Percentiles rank a stretch among this genome's conserved stretches.
Evolutionary conservation across 225 moss, liverwort and hornwort genomes (phyloP).

Genomic region (Ulota crispa): DNA sequence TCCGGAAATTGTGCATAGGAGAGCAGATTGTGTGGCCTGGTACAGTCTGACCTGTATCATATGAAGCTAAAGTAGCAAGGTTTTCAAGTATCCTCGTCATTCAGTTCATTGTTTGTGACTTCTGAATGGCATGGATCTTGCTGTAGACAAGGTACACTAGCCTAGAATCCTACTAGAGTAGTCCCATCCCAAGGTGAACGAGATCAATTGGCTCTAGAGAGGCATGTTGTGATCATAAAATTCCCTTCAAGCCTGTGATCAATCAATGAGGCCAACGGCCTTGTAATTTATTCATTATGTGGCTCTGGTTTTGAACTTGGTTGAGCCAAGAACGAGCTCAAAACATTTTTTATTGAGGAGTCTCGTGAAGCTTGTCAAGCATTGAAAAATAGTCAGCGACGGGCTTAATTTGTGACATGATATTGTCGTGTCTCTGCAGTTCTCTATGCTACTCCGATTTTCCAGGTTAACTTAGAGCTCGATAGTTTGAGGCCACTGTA

Average conservation of each 20-base stretch:
- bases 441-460: neutral
- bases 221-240: constrained; percentile 10
- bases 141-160: neutral
- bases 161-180: neutral
- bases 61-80: constrained; percentile 11
- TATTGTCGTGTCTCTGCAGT: neutral
- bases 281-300: constrained; percentile 3
- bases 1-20: constrained; percentile 47
- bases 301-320: constrained; percentile 5
- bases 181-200: constrained; percentile 4
- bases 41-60: constrained; percentile 22
- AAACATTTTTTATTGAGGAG: neutral
- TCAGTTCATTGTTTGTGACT: neutral
- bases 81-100: constrained; percentile 10
- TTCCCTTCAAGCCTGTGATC: constrained; percentile 17
- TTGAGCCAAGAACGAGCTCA: neutral
- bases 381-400: neutral
- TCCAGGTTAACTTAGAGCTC: neutral
- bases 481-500: neutral
- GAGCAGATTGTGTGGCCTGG: constrained; percentile 33
- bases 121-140: constrained; percentile 11
- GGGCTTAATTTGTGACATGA: neutral
- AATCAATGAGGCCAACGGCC: neutral
- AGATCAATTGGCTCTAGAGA: constrained; percentile 9
- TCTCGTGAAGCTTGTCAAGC: neutral